Evolutionary conservation across 1,284 basidiomycete genomes (phyloP).

Genomic region (Ganoderma meredithae): DNA sequence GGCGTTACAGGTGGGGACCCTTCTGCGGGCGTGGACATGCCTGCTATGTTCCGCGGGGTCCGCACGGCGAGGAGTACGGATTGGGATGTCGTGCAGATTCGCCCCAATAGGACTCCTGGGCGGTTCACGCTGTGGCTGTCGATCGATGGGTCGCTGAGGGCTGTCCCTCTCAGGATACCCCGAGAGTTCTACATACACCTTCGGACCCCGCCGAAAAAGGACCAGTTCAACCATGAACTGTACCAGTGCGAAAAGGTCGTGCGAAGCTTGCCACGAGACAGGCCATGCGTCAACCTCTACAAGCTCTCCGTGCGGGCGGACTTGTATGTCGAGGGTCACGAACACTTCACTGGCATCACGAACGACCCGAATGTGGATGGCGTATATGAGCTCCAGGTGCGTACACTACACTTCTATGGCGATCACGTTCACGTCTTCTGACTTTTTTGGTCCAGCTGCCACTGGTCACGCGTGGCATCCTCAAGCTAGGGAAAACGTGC

Average conservation of each 20-base stretch:
- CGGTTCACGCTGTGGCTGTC: slow-evolving; percentile 93
- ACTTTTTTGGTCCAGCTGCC: slow-evolving; percentile 67
- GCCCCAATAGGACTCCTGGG: slow-evolving; percentile 79
- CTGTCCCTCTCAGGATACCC: slow-evolving; percentile 85
- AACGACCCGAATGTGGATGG: slow-evolving; percentile 97
- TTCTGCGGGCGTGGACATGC: slow-evolving; percentile 52
- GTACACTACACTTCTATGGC: not conserved
- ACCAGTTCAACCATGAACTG: slow-evolving; percentile 71
- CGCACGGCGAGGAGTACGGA: slow-evolving; percentile 72
- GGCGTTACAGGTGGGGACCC: slow-evolving; percentile 38
- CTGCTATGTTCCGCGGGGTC: slow-evolving; percentile 83
- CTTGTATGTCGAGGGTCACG: slow-evolving; percentile 83
- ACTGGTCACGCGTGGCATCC: slow-evolving; percentile 82
- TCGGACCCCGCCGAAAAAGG: slow-evolving; percentile 66
- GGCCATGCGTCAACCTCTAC: slow-evolving; percentile 83
- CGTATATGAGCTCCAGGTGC: slow-evolving; percentile 91
- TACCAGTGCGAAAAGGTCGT: slow-evolving; percentile 82
- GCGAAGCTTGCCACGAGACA: slow-evolving; percentile 83
- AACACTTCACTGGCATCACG: slow-evolving; percentile 91
- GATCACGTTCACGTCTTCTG: not conserved
- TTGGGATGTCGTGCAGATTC: slow-evolving; percentile 96
- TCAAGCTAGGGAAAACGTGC: slow-evolving; percentile 89
- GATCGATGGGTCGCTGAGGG: slow-evolving; percentile 81
- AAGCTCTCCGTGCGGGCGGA: slow-evolving; percentile 88
- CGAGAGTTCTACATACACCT: slow-evolving; percentile 95